Evolutionary conservation across 441 rosid species (phyloP).

Genomic region (Hypseocharis bilobata): DNA sequence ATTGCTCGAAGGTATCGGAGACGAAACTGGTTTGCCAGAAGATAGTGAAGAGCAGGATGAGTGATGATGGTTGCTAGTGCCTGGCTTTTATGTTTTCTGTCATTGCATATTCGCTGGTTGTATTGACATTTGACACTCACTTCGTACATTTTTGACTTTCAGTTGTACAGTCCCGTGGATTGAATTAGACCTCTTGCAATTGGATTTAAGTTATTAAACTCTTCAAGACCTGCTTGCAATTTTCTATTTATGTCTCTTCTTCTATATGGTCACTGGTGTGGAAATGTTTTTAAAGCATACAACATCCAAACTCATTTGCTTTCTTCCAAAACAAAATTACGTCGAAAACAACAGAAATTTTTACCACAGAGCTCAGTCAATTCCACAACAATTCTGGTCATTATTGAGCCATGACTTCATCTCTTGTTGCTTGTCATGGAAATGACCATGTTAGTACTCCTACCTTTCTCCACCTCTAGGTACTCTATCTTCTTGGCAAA

Average conservation of each 20-base stretch:
- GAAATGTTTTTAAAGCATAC: too few relatives aligned
- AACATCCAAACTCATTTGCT: too few relatives aligned
- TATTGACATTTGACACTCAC: constrained; percentile 1
- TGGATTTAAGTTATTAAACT: constrained; percentile 15
- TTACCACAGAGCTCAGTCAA: too few relatives aligned
- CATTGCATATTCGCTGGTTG: constrained; percentile 3
- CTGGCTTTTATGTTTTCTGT: not conserved
- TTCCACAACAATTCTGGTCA: too few relatives aligned
- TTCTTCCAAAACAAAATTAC: too few relatives aligned
- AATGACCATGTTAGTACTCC: constrained; percentile 13
- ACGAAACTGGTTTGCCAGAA: constrained; percentile 60
- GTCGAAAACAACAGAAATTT: too few relatives aligned
- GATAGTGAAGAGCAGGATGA: constrained; percentile 65
- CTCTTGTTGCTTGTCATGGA: constrained; percentile 12
- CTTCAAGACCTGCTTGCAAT: too few relatives aligned
- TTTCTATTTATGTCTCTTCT: too few relatives aligned
- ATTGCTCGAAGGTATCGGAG: constrained; percentile 81
- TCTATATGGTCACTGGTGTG: too few relatives aligned
- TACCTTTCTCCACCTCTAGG: constrained; percentile 3
- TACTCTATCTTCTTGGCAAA: constrained; percentile 15
- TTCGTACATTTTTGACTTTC: constrained; percentile 29
- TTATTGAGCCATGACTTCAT: too few relatives aligned
- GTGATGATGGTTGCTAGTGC: constrained; percentile 16
- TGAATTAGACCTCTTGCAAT: not conserved
- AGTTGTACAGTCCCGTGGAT: constrained; percentile 29